phyloP scores from a whole-genome alignment of 164 flowering plant species.

The Vitis cinerea region DNA sequence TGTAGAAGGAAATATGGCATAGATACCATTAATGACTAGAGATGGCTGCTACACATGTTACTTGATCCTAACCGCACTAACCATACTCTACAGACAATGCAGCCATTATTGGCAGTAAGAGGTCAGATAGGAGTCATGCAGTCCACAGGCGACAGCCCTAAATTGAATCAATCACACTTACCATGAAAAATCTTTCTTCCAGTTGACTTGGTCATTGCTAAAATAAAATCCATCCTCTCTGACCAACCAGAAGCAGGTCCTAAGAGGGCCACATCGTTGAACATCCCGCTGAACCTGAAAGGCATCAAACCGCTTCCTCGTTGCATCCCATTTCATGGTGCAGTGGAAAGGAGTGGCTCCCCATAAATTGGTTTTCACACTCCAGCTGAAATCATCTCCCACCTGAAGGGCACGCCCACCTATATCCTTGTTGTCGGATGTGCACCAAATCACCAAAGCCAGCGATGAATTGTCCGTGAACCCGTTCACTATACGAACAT shows the following conservation, averaged over 20 bases:
- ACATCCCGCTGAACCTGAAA: conserved; percentile 33
- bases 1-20: too few species aligned
- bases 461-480: conserved; percentile 49
- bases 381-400: conserved; percentile 55
- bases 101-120: too few species aligned
- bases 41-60: too few species aligned
- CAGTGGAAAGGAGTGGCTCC: conserved; percentile 22
- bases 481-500: conserved; percentile 45
- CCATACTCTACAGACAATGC: too few species aligned
- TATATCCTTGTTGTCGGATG: conserved; percentile 25
- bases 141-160: too few species aligned
- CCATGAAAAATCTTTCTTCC: conserved; percentile 52
- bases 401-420: conserved; percentile 60
- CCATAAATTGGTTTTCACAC: conserved; percentile 24
- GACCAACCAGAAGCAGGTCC: conserved; percentile 51
- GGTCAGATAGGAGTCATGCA: too few species aligned
- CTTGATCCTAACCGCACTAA: too few species aligned
- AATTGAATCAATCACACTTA: neutral
- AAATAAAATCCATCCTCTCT: conserved; percentile 53
- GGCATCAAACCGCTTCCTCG: conserved; percentile 36
- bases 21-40: too few species aligned
- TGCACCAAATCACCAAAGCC: conserved; percentile 49
- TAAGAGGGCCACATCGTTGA: conserved; percentile 22
- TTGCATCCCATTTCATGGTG: conserved; percentile 49
- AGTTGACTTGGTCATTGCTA: conserved; percentile 38